Evolutionary conservation across 2,329 filamentous ascomycete genomes (phyloP).

Genomic region (Cercospora sp.): DNA sequence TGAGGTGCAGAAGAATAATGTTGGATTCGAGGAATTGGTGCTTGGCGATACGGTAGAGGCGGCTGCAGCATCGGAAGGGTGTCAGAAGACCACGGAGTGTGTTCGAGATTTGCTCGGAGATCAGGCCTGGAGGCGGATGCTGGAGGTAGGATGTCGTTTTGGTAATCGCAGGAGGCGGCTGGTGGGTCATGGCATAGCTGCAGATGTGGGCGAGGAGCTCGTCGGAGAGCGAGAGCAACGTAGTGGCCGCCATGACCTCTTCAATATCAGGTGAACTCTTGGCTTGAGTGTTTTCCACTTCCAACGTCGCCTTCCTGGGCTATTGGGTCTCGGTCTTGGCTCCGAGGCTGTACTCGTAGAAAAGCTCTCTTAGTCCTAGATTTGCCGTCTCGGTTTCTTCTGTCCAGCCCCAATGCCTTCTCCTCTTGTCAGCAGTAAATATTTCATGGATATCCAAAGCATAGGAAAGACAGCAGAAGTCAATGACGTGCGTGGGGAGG

Average conservation of each 20-base stretch:
- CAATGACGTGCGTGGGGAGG: conserved; percentile 10
- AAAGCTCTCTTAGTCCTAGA: background rate
- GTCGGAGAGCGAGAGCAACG: conserved; percentile 10
- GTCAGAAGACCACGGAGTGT: conserved; percentile 2
- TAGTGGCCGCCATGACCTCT: background rate
- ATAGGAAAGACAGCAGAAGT: background rate
- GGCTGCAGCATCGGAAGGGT: conserved; percentile 11
- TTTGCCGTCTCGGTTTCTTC: too few species aligned
- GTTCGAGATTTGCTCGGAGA: conserved; percentile 14
- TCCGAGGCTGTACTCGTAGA: background rate
- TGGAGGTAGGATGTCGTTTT: background rate
- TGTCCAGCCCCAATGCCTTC: background rate
- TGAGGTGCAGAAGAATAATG: conserved; percentile 12
- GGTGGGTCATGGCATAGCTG: conserved; percentile 6
- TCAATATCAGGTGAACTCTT: too few species aligned
- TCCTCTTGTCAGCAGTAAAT: background rate
- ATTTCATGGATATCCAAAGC: background rate
- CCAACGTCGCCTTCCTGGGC: too few species aligned
- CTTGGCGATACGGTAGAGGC: conserved; percentile 5
- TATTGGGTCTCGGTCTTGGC: background rate
- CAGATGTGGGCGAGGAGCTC: conserved; percentile 16
- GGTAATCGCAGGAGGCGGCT: background rate
- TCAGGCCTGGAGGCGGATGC: background rate
- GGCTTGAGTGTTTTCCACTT: too few species aligned
- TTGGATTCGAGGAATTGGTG: conserved; percentile 18